phyloP scores from a whole-genome alignment of 345 rosid species.

The Heritiera littoralis region DNA sequence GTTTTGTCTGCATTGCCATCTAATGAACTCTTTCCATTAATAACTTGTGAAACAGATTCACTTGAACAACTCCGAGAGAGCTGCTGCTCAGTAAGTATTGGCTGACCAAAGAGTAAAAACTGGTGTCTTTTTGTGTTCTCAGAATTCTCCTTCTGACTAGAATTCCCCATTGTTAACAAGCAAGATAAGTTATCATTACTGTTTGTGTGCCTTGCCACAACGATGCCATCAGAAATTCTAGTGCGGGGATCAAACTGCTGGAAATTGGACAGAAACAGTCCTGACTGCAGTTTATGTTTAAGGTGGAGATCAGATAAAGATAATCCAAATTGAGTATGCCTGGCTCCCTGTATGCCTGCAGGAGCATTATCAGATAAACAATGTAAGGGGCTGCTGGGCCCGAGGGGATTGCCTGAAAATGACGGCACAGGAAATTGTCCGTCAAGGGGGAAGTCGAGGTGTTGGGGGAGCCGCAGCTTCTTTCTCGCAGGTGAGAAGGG shows the following conservation, averaged over 20 bases:
- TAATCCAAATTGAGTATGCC: slow-evolving; percentile 90
- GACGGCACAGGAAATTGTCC: slow-evolving; percentile 55
- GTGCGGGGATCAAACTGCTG: slow-evolving; percentile 47
- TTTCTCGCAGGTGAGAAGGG: slow-evolving; percentile 85
- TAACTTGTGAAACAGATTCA: slow-evolving; percentile 40
- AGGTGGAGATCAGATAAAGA: slow-evolving; percentile 69
- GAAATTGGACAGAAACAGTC: slow-evolving; percentile 57
- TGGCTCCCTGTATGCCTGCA: slow-evolving; percentile 99
- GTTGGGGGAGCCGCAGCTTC: slow-evolving; percentile 70
- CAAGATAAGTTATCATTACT: slow-evolving; percentile 63
- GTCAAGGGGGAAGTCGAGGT: slow-evolving; percentile 57
- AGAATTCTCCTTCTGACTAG: slow-evolving; percentile 53
- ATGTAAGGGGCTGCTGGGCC: slow-evolving; percentile 53
- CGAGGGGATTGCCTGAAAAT: slow-evolving; percentile 52
- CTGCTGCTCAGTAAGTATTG: slow-evolving; percentile 74
- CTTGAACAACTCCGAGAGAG: slow-evolving; percentile 41
- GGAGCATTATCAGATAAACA: slow-evolving; percentile 68
- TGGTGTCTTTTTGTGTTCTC: slow-evolving; percentile 58
- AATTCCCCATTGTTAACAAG: slow-evolving; percentile 71
- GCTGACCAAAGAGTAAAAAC: slow-evolving; percentile 86
- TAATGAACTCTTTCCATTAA: slow-evolving; percentile 25
- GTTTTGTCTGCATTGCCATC: slow-evolving; percentile 30
- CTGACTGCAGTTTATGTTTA: slow-evolving; percentile 61
- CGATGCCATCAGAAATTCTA: slow-evolving; percentile 42
- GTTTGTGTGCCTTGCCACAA: slow-evolving; percentile 31